Evolutionary conservation across 345 rosid genomes (phyloP).

Genomic region (Moringa oleifera): DNA sequence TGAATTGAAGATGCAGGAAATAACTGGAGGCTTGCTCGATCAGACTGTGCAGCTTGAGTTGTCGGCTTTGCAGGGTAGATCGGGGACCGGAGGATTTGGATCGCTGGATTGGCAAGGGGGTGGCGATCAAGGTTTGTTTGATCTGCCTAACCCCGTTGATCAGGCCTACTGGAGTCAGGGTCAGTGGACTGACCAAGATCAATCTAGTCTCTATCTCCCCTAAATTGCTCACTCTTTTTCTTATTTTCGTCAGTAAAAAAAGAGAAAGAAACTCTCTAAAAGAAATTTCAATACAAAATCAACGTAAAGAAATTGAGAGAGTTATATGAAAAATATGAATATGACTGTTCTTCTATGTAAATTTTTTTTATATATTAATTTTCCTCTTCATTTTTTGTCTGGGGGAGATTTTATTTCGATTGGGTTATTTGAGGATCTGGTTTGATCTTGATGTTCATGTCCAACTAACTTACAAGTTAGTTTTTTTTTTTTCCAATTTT

Average conservation of each 20-base stretch:
- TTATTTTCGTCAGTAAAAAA: slow-evolving; percentile 1
- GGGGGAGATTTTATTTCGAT: slow-evolving; percentile 7
- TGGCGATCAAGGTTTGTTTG: slow-evolving; percentile 60
- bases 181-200: slow-evolving; percentile 76
- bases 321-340: slow-evolving; percentile 18
- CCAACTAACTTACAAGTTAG: slow-evolving; percentile 18
- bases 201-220: slow-evolving; percentile 63
- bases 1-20: slow-evolving; percentile 25
- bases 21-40: slow-evolving; percentile 37
- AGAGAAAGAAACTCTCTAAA: not conserved
- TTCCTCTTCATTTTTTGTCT: slow-evolving; percentile 6
- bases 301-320: slow-evolving; percentile 21
- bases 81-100: slow-evolving; percentile 46
- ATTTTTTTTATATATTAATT: slow-evolving; percentile 18
- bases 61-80: slow-evolving; percentile 22
- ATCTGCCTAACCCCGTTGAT: slow-evolving; percentile 65
- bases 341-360: slow-evolving; percentile 37
- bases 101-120: slow-evolving; percentile 80
- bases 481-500: not conserved
- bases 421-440: slow-evolving; percentile 13
- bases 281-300: slow-evolving; percentile 1
- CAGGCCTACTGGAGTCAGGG: slow-evolving; percentile 80
- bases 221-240: slow-evolving; percentile 30
- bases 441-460: slow-evolving; percentile 22
- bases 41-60: slow-evolving; percentile 43